Conservation (phyloP, 1,284 basidiomycete species). For the Ustilago lituana region DNA sequence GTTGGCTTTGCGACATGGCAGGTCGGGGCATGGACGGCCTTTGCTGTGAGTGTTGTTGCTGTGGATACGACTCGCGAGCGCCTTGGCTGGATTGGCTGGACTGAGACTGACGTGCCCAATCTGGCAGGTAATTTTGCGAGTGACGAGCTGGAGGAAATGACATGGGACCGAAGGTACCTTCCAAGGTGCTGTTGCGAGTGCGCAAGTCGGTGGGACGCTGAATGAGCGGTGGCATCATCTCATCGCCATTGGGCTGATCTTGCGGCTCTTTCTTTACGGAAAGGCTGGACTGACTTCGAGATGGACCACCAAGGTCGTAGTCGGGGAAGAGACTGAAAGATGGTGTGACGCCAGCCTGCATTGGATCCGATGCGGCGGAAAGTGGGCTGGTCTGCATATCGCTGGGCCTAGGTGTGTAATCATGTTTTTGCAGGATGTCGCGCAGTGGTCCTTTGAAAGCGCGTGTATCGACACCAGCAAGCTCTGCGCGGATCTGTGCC, state of each 20-base stretch:
- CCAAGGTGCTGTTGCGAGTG: slow-evolving; percentile 48
- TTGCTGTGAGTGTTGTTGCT: slow-evolving; percentile 13
- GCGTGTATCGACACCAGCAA: slow-evolving; percentile 53
- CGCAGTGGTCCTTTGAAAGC: slow-evolving; percentile 56
- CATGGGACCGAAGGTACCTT: slow-evolving; percentile 31
- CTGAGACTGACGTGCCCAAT: slow-evolving; percentile 47
- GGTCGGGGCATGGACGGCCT: slow-evolving; percentile 41
- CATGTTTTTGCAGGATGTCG: slow-evolving; percentile 49
- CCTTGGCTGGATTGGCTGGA: slow-evolving; percentile 24
- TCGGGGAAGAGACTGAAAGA: slow-evolving; percentile 44
- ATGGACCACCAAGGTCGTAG: slow-evolving; percentile 30
- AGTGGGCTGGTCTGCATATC: slow-evolving; percentile 42
- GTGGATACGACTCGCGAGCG: slow-evolving; percentile 14
- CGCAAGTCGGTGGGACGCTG: slow-evolving; percentile 33
- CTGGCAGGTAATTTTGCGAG: slow-evolving; percentile 39
- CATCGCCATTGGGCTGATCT: slow-evolving; percentile 2
- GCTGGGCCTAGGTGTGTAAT: slow-evolving; percentile 28
- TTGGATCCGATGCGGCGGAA: slow-evolving; percentile 32
- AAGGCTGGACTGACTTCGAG: slow-evolving; percentile 14
- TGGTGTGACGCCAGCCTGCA: slow-evolving; percentile 42
- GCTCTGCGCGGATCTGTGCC: slow-evolving; percentile 49
- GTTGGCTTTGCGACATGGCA: slow-evolving; percentile 37
- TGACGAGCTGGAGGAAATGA: slow-evolving; percentile 40
- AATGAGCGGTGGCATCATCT: slow-evolving; percentile 15
- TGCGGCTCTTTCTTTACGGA: slow-evolving; percentile 3